phyloP scores from a whole-genome alignment of 495 filamentous ascomycete species.

The Aspergillus ellipticus region DNA sequence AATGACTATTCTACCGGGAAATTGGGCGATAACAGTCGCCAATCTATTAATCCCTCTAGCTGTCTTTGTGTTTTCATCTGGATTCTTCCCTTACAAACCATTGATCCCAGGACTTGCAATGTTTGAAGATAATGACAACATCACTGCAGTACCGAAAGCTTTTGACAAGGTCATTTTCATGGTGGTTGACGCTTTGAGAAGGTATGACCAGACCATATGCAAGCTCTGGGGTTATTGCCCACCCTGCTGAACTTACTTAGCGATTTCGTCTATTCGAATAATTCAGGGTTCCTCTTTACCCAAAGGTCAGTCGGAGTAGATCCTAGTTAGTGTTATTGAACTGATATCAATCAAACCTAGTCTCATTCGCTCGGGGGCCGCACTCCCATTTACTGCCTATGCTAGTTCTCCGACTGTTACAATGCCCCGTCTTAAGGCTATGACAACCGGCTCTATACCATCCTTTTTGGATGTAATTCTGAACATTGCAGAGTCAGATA shows the following conservation, averaged over 20 bases:
- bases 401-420: constrained; percentile 96
- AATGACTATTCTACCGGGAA: constrained; percentile 20
- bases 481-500: constrained; percentile 94
- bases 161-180: constrained; percentile 95
- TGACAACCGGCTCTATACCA: constrained; percentile 93
- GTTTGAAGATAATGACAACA: constrained; percentile 48
- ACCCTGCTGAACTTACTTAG: constrained; percentile 41
- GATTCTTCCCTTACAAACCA: constrained; percentile 97
- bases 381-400: constrained; percentile 91
- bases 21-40: constrained; percentile 38
- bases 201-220: constrained; percentile 46
- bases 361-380: constrained; percentile 75
- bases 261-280: constrained; percentile 86
- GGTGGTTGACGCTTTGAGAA: constrained; percentile 93
- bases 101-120: constrained; percentile 78
- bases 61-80: constrained; percentile 77
- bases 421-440: constrained; percentile 96
- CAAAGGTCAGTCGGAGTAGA: constrained; percentile 61
- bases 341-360: constrained; percentile 43
- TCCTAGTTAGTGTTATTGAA: not conserved
- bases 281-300: constrained; percentile 82
- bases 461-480: constrained; percentile 96
- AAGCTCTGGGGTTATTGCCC: constrained; percentile 4
- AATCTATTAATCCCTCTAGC: constrained; percentile 78
- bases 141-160: constrained; percentile 44